Base-by-base conservation (phyloP, 176 grass and related monocot species). In the Oryza glumipatula region DNA sequence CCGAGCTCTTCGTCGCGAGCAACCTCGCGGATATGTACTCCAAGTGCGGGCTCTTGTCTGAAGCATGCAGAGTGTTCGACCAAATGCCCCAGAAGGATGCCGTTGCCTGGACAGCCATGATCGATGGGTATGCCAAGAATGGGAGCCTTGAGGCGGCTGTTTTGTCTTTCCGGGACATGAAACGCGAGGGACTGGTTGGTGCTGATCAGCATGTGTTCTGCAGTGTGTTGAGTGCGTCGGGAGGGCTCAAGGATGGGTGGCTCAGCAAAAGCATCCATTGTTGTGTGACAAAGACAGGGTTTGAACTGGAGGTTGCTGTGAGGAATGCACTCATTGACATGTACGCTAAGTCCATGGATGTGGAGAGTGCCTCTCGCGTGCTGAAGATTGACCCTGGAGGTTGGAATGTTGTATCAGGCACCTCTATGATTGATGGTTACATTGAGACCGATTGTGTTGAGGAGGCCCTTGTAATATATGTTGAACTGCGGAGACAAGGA, bases 351-450 rank as follows among this genome's bases (percentile, higher is more conserved):
- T 67, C 69, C 63, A 85, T 54, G 67, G 87, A 94, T 73, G 47
- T 94, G 84, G 84, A 91, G 61, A 68, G 73, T 68, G 92, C 92
- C 70, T 84, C 81, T 23, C 58, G 21, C 10, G 65, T 85, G 0
- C 74, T 85, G 14, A 85, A 77, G 54, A 68, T 73, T 77, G 80
- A 85, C 38, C 52, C 74, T 65, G 51, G 68, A 19, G 74, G 77
- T 67, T 91, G 92, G 89, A 94, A 89, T 76, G 92, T 94, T 67
- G 92, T 94, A 11, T 94, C 89, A 16, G 85, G 35, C 10, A 94
- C 87, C 70, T 94, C 78, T 2, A 72, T 92, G 32, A 94, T 94
- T 15, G 89, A 94, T 28, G 89, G 89, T 7, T 94, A 89, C 9
- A 61, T 91, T 43, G 92, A 94, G 84, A 72, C 67, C 60, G 65